Evolutionary conservation across 176 grass and related monocot genomes (phyloP), one percentile per base, ranked within the genome.

Genomic region (Juncus inflexus): DNA sequence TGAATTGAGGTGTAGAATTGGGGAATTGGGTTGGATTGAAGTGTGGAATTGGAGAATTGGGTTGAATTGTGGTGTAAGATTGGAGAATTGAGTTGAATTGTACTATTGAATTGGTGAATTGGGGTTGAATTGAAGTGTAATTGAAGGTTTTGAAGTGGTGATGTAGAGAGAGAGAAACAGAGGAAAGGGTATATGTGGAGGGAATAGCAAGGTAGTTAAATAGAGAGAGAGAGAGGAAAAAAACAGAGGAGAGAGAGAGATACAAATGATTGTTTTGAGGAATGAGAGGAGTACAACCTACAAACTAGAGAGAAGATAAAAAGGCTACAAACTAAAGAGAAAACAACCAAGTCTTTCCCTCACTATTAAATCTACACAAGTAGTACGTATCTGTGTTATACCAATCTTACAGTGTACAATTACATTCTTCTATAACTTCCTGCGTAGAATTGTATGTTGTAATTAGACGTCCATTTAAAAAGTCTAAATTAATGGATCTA

Each of bases 141-240:
- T 15, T 37, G 6, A n/a, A 35, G 61, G 11, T 40, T 64, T 13
- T 42, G 61, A 12, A 3, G 9, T 42, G 40, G n/a, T 49, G 41
- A 66, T 50, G 40, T 36, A 69, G 66, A 57, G 66, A 69, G 67
- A 55, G 65, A 54, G 11, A 12, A 11, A 12, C 9, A 52, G 63
- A 65, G 14, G 37, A 35, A 47, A 6, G 9, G 43, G 6, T 47
- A 47, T 16, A 35, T 53, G 35, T 58, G 67, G 67, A 70, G 67
- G 37, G 67, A 70, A 57, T 37, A 39, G 13, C 37, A 15, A 58
- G 37, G 67, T 58, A 64, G 10, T 37, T 50, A 70, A 54, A 41
- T 42, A 57, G 37, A 57, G 16, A 42, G 53, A 70, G 37, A 41
- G 7, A 58, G 7, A 35, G 38, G 55, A 35, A 53, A 28, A 35